These are phyloP conservation scores for Metschnikowia vanudenii DNA, from an alignment of 805 yeast species.

Conservation along the genomic window DNA sequence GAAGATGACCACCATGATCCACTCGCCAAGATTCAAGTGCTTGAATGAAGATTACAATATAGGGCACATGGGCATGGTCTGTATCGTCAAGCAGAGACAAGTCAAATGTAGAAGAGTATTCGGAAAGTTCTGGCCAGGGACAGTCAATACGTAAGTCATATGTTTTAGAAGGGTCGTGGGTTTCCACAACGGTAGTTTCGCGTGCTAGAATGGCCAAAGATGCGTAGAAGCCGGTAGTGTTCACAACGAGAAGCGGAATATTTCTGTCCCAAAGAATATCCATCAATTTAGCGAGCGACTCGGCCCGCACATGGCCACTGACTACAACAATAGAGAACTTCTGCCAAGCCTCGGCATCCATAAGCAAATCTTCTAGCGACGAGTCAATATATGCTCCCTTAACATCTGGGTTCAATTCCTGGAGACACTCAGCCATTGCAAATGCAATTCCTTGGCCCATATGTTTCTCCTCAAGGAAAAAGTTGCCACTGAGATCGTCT, in stretches of 20 bases:
- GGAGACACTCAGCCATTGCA: slow-evolving; percentile 40
- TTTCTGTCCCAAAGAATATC: slow-evolving; percentile 39
- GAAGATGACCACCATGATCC: slow-evolving; percentile 29
- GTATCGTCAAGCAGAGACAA: slow-evolving; percentile 44
- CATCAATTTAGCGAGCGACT: slow-evolving; percentile 27
- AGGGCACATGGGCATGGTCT: slow-evolving; percentile 65
- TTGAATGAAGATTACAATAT: slow-evolving; percentile 57
- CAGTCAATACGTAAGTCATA: slow-evolving; percentile 64
- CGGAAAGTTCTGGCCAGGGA: slow-evolving; percentile 70
- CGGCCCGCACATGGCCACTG: slow-evolving; percentile 26
- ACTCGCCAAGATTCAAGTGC: slow-evolving; percentile 46
- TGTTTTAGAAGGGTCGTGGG: slow-evolving; percentile 62
- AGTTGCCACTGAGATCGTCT: slow-evolving; percentile 55
- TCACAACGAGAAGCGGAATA: slow-evolving; percentile 55
- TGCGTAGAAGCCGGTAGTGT: slow-evolving; percentile 66
- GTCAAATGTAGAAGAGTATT: slow-evolving; percentile 51
- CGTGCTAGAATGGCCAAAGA: slow-evolving; percentile 48
- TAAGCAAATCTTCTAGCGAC: slow-evolving; percentile 15
- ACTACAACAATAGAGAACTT: slow-evolving; percentile 51
- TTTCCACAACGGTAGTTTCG: slow-evolving; percentile 69
- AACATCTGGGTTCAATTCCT: slow-evolving; percentile 63
- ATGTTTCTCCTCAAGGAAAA: slow-evolving; percentile 52
- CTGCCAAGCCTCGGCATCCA: slow-evolving; percentile 38
- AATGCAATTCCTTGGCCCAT: slow-evolving; percentile 42
- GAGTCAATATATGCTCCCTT: slow-evolving; percentile 30